Evolutionary conservation across 306 rosid species (phyloP), one percentile per base, ranked within the genome.

Genomic region (Styphnolobium japonicum): DNA sequence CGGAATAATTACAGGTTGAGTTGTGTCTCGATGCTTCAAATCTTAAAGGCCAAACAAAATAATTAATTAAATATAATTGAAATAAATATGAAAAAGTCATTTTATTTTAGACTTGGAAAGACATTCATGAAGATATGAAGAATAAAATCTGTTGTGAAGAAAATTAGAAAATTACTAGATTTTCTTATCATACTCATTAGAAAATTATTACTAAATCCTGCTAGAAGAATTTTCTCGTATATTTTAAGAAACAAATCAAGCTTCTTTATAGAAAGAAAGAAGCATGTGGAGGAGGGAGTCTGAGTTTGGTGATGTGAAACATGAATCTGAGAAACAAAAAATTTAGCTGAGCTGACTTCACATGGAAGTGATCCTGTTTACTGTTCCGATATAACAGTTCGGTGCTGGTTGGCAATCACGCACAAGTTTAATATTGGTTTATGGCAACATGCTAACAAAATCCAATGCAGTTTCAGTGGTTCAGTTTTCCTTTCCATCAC

Each of bases 331-430:
- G 37, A 7, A 62, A 8, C 45, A n/a, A 62, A 33, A 62, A 8
- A 34, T 31, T 23, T 62, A 3, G 5, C 11, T 6, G 16, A 25
- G 25, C 22, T 7, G 29, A 22, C 74, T 63, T 65, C 74, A 52
- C 45, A 65, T 36, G 66, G n/a, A 65, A 51, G 74, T n/a, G 66
- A 36, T 65, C 81, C 37, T 64, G 1, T 49, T 33, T 51, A 71
- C 51, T 51, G 10, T 18, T 51, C 66, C n/a, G 2, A 9, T 27
- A 14, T 12, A 37, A 68, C 23, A 39, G 67, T 14, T 60, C 21
- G 0, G 9, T 29, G 60, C 60, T 48, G 6, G 8, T 68, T 42
- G 16, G 8, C 43, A 46, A 25, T 27, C 3, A 68, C n/a, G 61
- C 14, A 19, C 15, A 18, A 64, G 5, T 25, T 8, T 12, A 12